Conservation (phyloP, 257 asterid genomes). For the Solanum appendiculatum region DNA sequence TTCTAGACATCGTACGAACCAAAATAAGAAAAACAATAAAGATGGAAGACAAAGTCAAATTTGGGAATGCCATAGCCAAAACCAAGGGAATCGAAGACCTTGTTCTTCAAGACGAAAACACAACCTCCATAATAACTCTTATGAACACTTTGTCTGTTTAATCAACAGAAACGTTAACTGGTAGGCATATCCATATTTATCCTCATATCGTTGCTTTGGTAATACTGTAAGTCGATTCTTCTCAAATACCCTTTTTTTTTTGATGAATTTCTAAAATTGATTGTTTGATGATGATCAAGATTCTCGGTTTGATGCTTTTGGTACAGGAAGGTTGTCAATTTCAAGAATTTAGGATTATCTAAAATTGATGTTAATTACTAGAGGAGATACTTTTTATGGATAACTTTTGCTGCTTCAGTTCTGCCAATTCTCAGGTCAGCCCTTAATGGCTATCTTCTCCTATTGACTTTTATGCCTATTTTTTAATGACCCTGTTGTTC, state of each 20-base stretch:
- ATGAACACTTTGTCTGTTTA: neutral
- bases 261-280: neutral
- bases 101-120: neutral
- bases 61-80: neutral
- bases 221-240: constrained; percentile 30
- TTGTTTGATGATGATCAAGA: constrained; percentile 1
- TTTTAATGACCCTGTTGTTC: neutral
- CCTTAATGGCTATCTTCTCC: neutral
- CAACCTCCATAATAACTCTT: neutral
- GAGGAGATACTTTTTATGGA: constrained; percentile 39
- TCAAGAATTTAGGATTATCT: neutral
- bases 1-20: no score
- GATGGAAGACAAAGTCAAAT: neutral
- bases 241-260: neutral
- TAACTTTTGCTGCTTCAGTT: constrained; percentile 57
- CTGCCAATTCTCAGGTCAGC: constrained; percentile 37
- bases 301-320: neutral
- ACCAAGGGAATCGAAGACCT: neutral
- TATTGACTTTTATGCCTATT: neutral
- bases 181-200: neutral
- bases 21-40: neutral
- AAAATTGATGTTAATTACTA: constrained; percentile 31
- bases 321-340: constrained; percentile 13
- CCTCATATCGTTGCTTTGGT: constrained; percentile 18
- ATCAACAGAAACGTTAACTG: constrained; percentile 14